phyloP scores from a whole-genome alignment of 2,329 filamentous ascomycete species.

The Colletotrichum sp. region DNA sequence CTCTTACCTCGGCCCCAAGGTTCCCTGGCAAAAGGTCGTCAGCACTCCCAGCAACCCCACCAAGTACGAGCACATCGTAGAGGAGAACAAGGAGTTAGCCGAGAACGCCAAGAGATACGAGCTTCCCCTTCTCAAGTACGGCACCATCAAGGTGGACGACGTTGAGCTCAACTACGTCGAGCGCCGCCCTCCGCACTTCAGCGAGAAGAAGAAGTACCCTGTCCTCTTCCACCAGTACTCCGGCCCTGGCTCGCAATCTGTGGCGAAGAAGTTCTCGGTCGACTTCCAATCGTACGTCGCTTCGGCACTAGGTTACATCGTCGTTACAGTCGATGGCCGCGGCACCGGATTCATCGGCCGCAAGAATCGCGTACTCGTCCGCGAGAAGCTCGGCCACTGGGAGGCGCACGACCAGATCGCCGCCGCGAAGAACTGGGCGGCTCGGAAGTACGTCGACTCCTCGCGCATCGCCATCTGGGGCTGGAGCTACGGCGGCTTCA shows the following conservation, averaged over 20 bases:
- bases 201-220: slow-evolving; percentile 83
- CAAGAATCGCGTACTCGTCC: slow-evolving; percentile 79
- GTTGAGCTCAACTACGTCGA: slow-evolving; percentile 78
- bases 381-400: slow-evolving; percentile 82
- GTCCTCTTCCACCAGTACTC: slow-evolving; percentile 96
- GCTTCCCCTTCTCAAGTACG: slow-evolving; percentile 82
- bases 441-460: slow-evolving; percentile 82
- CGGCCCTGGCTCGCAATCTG: slow-evolving; percentile 90
- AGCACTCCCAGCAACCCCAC: slow-evolving; percentile 75
- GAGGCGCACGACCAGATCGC: slow-evolving; percentile 93
- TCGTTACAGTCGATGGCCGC: slow-evolving; percentile 91
- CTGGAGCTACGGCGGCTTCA: slow-evolving; percentile 97
- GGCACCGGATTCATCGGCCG: slow-evolving; percentile 93
- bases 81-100: slow-evolving; percentile 76
- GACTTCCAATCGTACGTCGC: slow-evolving; percentile 93
- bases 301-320: slow-evolving; percentile 85
- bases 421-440: slow-evolving; percentile 83
- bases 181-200: slow-evolving; percentile 87
- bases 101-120: slow-evolving; percentile 76
- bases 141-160: slow-evolving; percentile 83
- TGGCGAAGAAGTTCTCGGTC: slow-evolving; percentile 79
- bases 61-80: slow-evolving; percentile 72
- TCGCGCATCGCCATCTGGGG: slow-evolving; percentile 93
- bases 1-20: slow-evolving; percentile 80
- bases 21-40: slow-evolving; percentile 91